A percentile compares a stretch with the other conserved stretches of the same genome.
Conservation (phyloP, 768 basidiomycete species). For the Collybiopsis confluens region DNA sequence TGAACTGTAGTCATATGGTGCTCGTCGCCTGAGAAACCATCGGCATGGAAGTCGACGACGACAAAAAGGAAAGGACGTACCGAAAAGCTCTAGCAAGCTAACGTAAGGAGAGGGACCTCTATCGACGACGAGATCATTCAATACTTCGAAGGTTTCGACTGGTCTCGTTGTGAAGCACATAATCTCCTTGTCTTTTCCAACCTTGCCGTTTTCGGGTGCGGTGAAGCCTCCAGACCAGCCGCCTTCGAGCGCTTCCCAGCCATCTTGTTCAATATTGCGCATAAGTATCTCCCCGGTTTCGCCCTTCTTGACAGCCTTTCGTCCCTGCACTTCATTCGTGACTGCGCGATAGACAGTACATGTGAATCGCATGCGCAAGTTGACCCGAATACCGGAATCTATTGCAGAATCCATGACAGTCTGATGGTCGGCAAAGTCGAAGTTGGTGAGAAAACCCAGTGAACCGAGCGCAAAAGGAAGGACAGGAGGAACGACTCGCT, state of each 20-base stretch:
- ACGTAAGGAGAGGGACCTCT: slow-evolving; percentile 98
- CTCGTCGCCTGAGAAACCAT: slow-evolving; percentile 71
- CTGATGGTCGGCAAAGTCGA: slow-evolving; percentile 86
- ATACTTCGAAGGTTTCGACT: slow-evolving; percentile 91
- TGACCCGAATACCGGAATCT: slow-evolving; percentile 93
- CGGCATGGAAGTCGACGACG: slow-evolving; percentile 5
- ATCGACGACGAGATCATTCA: slow-evolving; percentile 98
- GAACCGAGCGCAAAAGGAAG: slow-evolving; percentile 96
- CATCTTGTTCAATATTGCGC: slow-evolving; percentile 84
- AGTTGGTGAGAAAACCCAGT: slow-evolving; percentile 95
- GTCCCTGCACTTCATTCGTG: slow-evolving; percentile 59
- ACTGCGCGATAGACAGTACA: slow-evolving; percentile 97
- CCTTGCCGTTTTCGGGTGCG: slow-evolving; percentile 39
- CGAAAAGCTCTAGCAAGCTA: slow-evolving; percentile 91
- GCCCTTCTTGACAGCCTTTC: slow-evolving; percentile 86
- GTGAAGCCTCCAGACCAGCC: slow-evolving; percentile 50
- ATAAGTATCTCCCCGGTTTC: slow-evolving; percentile 97
- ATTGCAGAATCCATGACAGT: slow-evolving; percentile 83
- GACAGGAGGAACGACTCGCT: slow-evolving; percentile 97
- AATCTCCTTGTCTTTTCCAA: slow-evolving; percentile 87
- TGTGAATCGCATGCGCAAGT: slow-evolving; percentile 98
- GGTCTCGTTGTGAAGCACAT: slow-evolving; percentile 97
- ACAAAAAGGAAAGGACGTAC: slow-evolving; percentile 44
- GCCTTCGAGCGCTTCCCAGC: slow-evolving; percentile 95
- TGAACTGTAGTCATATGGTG: slow-evolving; percentile 99